phyloP scores from a whole-genome alignment of 1,139 yeast species.

The Candida sp. region DNA sequence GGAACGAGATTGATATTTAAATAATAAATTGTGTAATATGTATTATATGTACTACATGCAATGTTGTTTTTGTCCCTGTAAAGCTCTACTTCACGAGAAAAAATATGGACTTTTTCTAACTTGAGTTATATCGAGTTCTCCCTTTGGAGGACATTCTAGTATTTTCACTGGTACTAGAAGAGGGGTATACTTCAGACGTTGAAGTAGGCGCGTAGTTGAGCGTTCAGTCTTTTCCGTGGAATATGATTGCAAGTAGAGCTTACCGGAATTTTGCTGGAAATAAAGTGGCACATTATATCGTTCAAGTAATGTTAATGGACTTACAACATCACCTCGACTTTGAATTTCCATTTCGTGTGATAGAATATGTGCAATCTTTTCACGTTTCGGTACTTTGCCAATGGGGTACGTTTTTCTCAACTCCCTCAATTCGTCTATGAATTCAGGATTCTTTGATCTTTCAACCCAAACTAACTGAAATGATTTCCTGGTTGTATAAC shows the following conservation, averaged over 20 bases:
- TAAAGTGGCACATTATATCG: slow-evolving; percentile 20
- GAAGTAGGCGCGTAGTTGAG: background rate
- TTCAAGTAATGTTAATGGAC: slow-evolving; percentile 11
- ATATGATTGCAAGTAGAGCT: background rate
- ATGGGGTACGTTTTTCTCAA: slow-evolving; percentile 11
- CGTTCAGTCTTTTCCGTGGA: background rate
- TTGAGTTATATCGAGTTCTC: slow-evolving; percentile 27
- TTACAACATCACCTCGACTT: slow-evolving; percentile 3
- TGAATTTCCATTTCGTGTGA: slow-evolving; percentile 12
- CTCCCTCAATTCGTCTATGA: slow-evolving; percentile 12
- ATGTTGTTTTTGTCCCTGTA: background rate
- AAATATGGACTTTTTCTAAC: slow-evolving; percentile 35
- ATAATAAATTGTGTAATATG: too few species aligned
- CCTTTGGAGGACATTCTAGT: slow-evolving; percentile 26
- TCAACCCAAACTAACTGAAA: slow-evolving; percentile 35
- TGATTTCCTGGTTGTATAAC: slow-evolving; percentile 17
- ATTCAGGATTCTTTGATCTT: slow-evolving; percentile 14
- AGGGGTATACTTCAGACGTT: slow-evolving; percentile 10
- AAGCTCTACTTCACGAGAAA: slow-evolving; percentile 25
- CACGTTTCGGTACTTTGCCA: background rate
- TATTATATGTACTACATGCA: too few species aligned
- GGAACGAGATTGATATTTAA: slow-evolving; percentile 7
- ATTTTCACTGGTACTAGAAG: slow-evolving; percentile 24
- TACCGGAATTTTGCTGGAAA: slow-evolving; percentile 4
- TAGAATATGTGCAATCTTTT: too few species aligned